A percentile compares a stretch with the other conserved stretches of the same genome.
phyloP scores from a whole-genome alignment of 768 basidiomycete genomes.

The Infundibulicybe gibba region DNA sequence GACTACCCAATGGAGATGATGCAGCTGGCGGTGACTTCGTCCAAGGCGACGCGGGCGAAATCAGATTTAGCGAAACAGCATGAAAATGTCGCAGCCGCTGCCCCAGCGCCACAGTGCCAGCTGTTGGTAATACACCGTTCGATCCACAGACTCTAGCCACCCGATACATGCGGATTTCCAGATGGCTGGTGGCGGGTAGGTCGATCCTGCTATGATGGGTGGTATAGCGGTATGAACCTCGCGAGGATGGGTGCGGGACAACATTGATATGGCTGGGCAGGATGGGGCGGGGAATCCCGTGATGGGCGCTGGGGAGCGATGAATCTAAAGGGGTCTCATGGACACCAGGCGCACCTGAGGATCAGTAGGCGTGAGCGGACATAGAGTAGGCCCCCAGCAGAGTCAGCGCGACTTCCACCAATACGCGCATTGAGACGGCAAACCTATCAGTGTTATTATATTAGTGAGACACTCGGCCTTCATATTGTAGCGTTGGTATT shows the following conservation, averaged over 20 bases:
- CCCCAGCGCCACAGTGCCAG: slow-evolving; percentile 18
- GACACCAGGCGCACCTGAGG: slow-evolving; percentile 24
- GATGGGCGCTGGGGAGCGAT: slow-evolving; percentile 31
- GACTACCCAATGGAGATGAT: slow-evolving; percentile 49
- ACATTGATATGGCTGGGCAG: slow-evolving; percentile 39
- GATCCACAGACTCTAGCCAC: slow-evolving; percentile 91
- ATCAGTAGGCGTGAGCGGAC: slow-evolving; percentile 42
- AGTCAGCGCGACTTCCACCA: slow-evolving; percentile 85
- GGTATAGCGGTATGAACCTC: slow-evolving; percentile 31
- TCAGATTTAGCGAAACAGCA: slow-evolving; percentile 29
- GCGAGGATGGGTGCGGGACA: slow-evolving; percentile 37
- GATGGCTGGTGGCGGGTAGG: slow-evolving; percentile 59
- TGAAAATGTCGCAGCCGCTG: slow-evolving; percentile 33
- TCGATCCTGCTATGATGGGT: slow-evolving; percentile 61
- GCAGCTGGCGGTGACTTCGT: slow-evolving; percentile 20
- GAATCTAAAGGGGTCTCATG: slow-evolving; percentile 1
- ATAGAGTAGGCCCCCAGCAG: slow-evolving; percentile 68
- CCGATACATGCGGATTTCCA: slow-evolving; percentile 94
- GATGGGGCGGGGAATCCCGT: slow-evolving; percentile 38
- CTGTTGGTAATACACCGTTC: slow-evolving; percentile 60
- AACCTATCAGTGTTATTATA: no score
- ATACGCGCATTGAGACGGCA: slow-evolving; percentile 56
- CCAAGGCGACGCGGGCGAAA: slow-evolving; percentile 14
- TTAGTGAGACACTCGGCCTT: no score
- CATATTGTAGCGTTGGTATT: no score